Percentiles rank a stretch among this genome's conserved stretches.
These are phyloP conservation scores for Chaetomiaceae sp. DNA, from an alignment of 2,329 filamentous ascomycete species.

Conservation along the genomic window DNA sequence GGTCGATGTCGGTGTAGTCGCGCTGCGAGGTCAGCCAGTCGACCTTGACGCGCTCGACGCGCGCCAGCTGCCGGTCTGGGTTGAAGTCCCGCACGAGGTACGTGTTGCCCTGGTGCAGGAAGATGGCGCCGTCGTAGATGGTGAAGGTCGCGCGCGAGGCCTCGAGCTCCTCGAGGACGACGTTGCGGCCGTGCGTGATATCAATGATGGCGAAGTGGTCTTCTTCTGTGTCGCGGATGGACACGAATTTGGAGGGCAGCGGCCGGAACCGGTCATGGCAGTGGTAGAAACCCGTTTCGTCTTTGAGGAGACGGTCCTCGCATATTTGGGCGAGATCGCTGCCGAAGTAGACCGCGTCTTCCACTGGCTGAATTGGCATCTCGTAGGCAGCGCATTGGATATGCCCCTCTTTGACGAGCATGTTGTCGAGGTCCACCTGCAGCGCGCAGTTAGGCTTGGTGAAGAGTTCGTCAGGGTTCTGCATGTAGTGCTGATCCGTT, in stretches of 20 bases:
- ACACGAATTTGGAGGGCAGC: conserved; percentile 72
- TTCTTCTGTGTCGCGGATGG: conserved; percentile 81
- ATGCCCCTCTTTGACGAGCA: conserved; percentile 87
- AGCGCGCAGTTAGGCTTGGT: conserved; percentile 84
- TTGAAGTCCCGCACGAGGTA: conserved; percentile 89
- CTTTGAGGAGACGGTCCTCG: conserved; percentile 64
- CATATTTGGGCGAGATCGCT: conserved; percentile 65
- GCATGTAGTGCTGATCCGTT: conserved; percentile 95
- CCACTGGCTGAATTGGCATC: conserved; percentile 76
- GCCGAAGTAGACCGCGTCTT: conserved; percentile 76
- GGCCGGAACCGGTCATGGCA: conserved; percentile 85
- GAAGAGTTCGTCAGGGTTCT: conserved; percentile 89
- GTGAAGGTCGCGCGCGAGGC: conserved; percentile 92
- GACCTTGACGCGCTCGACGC: conserved; percentile 81
- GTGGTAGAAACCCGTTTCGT: conserved; percentile 78
- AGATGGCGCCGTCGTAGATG: conserved; percentile 94
- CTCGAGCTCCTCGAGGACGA: conserved; percentile 91
- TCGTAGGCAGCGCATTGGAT: conserved; percentile 93
- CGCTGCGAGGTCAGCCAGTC: conserved; percentile 93
- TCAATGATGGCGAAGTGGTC: conserved; percentile 94
- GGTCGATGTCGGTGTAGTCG: conserved; percentile 91
- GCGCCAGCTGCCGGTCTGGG: conserved; percentile 73
- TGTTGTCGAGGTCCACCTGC: conserved; percentile 85
- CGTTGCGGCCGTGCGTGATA: conserved; percentile 72
- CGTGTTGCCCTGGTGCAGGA: conserved; percentile 88